A percentile compares a stretch with the other conserved stretches of the same genome.
These are phyloP conservation scores for Tricholoma hemisulphureum DNA, from an alignment of 768 basidiomycete genomes.

Conservation along the genomic window DNA sequence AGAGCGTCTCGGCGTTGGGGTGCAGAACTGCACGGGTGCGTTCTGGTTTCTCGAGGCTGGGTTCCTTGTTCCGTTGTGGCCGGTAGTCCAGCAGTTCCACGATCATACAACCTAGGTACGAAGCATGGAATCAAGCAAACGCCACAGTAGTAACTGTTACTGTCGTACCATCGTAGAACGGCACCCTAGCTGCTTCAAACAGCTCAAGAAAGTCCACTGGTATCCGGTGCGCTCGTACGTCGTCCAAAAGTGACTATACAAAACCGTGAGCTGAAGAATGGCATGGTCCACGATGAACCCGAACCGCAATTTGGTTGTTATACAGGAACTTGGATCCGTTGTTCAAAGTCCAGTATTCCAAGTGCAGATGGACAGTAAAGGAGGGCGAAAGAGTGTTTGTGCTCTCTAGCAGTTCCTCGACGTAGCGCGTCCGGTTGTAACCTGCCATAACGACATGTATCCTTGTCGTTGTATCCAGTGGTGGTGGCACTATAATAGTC, in stretches of 20 bases:
- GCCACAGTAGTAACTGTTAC: neutral
- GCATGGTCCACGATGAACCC: slow-evolving; percentile 8
- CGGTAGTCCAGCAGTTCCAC: slow-evolving; percentile 82
- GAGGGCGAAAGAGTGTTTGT: slow-evolving; percentile 62
- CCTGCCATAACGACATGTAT: slow-evolving; percentile 51
- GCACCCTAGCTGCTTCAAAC: slow-evolving; percentile 68
- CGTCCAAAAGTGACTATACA: slow-evolving; percentile 71
- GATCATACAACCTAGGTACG: slow-evolving; percentile 69
- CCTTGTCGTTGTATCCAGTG: slow-evolving; percentile 7
- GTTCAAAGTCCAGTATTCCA: slow-evolving; percentile 82
- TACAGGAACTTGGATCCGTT: slow-evolving; percentile 80
- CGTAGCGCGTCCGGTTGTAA: slow-evolving; percentile 72
- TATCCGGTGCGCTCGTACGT: slow-evolving; percentile 79
- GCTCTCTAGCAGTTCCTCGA: slow-evolving; percentile 57
- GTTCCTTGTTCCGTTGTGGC: slow-evolving; percentile 55
- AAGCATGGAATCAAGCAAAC: neutral
- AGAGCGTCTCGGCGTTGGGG: slow-evolving; percentile 74
- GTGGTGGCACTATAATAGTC: slow-evolving; percentile 10
- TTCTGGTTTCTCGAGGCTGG: slow-evolving; percentile 56
- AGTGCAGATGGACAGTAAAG: slow-evolving; percentile 74
- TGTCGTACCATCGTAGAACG: slow-evolving; percentile 78
- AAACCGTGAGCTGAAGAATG: slow-evolving; percentile 1
- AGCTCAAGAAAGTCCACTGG: slow-evolving; percentile 83
- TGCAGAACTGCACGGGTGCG: slow-evolving; percentile 72
- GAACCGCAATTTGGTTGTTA: slow-evolving; percentile 70